phyloP scores from a whole-genome alignment of 2,329 filamentous ascomycete genomes.

The Lachnellula hyalina region DNA sequence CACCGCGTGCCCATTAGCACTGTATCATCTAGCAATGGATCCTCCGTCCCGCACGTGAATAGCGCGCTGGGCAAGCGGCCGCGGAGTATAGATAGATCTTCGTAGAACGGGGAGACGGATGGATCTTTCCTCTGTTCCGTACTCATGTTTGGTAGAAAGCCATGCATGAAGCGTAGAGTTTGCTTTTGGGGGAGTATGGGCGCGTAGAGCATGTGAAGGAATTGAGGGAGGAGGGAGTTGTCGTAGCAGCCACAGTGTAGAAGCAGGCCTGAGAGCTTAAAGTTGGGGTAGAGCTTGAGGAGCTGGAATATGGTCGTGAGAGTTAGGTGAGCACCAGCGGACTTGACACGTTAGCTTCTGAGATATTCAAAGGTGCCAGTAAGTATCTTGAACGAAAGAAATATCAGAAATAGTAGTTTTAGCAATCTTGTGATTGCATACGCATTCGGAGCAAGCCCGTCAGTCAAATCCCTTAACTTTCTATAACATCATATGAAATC shows the following conservation, averaged over 20 bases:
- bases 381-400: not conserved
- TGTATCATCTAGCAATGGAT: slow-evolving; percentile 47
- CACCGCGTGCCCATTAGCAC: slow-evolving; percentile 51
- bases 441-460: slow-evolving; percentile 4
- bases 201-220: slow-evolving; percentile 18
- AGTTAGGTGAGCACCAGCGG: slow-evolving; percentile 46
- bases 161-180: slow-evolving; percentile 41
- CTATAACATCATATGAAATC: slow-evolving; percentile 10
- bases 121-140: slow-evolving; percentile 38
- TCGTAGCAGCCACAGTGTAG: slow-evolving; percentile 50
- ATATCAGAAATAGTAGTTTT: slow-evolving; percentile 8
- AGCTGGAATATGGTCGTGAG: slow-evolving; percentile 44
- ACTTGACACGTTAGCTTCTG: slow-evolving; percentile 28
- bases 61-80: slow-evolving; percentile 45
- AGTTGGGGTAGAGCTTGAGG: slow-evolving; percentile 33
- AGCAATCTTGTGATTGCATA: not conserved
- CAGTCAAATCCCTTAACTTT: slow-evolving; percentile 18
- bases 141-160: slow-evolving; percentile 39
- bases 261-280: slow-evolving; percentile 44
- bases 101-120: slow-evolving; percentile 45
- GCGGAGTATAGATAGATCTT: slow-evolving; percentile 35
- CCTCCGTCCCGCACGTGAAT: slow-evolving; percentile 50
- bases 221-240: slow-evolving; percentile 39
- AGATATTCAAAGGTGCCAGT: too few relatives aligned
- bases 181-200: slow-evolving; percentile 41